Percentiles rank a stretch among this genome's conserved stretches.
These are phyloP conservation scores for Adansonia digitata DNA, from an alignment of 345 rosid species.

Conservation along the genomic window DNA sequence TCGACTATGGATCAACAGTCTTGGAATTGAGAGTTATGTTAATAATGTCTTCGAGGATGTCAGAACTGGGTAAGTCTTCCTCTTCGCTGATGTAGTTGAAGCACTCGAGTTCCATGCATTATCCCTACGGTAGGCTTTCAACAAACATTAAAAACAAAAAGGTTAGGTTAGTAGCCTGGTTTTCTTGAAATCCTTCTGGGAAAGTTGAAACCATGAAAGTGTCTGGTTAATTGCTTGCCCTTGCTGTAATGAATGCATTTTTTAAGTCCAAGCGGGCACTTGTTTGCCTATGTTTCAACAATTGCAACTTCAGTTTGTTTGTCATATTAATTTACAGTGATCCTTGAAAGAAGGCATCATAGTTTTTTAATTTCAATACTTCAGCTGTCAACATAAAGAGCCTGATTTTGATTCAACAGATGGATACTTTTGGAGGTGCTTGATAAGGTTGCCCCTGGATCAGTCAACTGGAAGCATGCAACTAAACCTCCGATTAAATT, in stretches of 20 bases:
- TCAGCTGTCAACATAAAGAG: neutral
- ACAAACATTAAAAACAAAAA: neutral
- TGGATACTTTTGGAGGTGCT: conserved; percentile 91
- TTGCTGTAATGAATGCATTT: neutral
- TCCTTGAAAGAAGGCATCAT: neutral
- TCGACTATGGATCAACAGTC: conserved; percentile 90
- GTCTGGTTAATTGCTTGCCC: neutral
- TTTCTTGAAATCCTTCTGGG: neutral
- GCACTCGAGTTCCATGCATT: neutral
- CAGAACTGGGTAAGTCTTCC: conserved; percentile 61
- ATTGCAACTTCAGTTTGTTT: neutral
- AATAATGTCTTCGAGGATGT: conserved; percentile 90
- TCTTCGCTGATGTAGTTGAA: neutral
- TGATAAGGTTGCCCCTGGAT: conserved; percentile 76
- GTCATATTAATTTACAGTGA: neutral
- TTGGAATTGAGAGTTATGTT: conserved; percentile 63
- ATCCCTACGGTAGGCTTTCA: neutral
- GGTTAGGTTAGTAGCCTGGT: neutral
- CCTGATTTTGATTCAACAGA: conserved; percentile 39
- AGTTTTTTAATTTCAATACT: neutral
- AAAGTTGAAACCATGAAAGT: neutral
- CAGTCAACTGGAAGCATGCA: conserved; percentile 90
- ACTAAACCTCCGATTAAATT: conserved; percentile 90
- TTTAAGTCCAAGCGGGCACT: neutral
- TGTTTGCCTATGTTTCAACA: neutral